phyloP scores from a whole-genome alignment of 148 eudicot genomes.

The Rhododendron ferrugineum region DNA sequence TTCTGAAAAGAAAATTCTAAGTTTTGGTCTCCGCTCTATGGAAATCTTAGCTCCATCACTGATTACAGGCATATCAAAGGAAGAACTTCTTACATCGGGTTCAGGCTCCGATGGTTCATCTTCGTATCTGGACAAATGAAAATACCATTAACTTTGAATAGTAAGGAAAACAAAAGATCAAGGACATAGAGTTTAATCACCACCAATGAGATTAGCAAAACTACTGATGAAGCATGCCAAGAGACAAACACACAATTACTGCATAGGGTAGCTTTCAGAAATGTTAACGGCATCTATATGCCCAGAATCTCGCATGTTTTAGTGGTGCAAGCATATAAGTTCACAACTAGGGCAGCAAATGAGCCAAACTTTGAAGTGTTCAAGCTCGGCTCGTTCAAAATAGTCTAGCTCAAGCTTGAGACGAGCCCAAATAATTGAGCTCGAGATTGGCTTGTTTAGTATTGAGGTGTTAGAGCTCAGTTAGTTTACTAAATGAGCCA shows the following conservation, averaged over 20 bases:
- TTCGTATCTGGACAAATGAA: conserved; percentile 27
- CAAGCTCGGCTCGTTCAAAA: no score
- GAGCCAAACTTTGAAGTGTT: no score
- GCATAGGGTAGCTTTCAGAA: no score
- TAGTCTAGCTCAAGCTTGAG: no score
- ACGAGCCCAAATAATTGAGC: no score
- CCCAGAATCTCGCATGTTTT: not conserved
- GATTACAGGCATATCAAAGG: not conserved
- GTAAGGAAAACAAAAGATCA: not conserved
- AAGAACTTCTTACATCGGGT: conserved; percentile 26
- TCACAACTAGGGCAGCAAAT: no score
- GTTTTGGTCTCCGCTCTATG: no score
- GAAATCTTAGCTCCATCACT: no score
- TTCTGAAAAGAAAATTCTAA: no score
- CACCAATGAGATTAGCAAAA: not conserved
- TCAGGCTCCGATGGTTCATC: conserved; percentile 53
- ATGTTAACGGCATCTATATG: not conserved
- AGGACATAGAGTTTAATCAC: not conserved
- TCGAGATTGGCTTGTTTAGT: no score
- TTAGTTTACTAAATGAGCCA: no score
- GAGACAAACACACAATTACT: not conserved
- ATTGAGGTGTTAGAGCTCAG: no score
- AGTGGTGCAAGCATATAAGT: not conserved
- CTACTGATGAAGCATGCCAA: not conserved
- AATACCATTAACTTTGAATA: not conserved